Conservation (phyloP, 768 basidiomycete species). For the Pisolithus microcarpus region DNA sequence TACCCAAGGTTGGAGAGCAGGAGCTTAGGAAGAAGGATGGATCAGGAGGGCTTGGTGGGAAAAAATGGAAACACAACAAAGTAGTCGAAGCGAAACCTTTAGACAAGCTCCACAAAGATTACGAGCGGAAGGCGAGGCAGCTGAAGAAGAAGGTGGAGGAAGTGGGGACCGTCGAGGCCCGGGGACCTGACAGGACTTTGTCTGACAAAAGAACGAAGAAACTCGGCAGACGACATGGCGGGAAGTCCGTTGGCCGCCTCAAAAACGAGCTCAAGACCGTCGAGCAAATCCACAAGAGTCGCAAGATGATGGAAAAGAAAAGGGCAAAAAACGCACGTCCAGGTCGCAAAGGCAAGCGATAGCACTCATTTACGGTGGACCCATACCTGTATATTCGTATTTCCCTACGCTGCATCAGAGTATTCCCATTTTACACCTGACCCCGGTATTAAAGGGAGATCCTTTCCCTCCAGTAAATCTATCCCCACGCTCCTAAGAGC, state of each 20-base stretch:
- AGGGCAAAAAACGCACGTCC: slow-evolving; percentile 80
- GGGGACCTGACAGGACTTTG: slow-evolving; percentile 14
- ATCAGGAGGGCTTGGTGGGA: slow-evolving; percentile 35
- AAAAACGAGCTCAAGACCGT: slow-evolving; percentile 81
- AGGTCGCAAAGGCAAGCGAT: slow-evolving; percentile 29
- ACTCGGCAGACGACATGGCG: slow-evolving; percentile 41
- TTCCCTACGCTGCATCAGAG: slow-evolving; percentile 32
- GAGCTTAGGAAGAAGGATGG: slow-evolving; percentile 43
- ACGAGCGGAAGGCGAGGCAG: slow-evolving; percentile 66
- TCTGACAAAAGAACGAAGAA: slow-evolving; percentile 29
- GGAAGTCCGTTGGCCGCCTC: slow-evolving; percentile 55
- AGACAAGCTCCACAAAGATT: slow-evolving; percentile 64
- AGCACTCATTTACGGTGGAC: slow-evolving; percentile 3
- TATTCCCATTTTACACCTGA: slow-evolving; percentile 80
- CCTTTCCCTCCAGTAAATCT: slow-evolving; percentile 58
- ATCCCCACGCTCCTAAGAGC: slow-evolving; percentile 79
- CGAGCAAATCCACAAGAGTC: slow-evolving; percentile 78
- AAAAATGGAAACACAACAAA: slow-evolving; percentile 70
- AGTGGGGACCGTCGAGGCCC: slow-evolving; percentile 18
- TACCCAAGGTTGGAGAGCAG: slow-evolving; percentile 79
- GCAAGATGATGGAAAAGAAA: slow-evolving; percentile 57
- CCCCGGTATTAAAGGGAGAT: slow-evolving; percentile 48
- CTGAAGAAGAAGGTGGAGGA: slow-evolving; percentile 48
- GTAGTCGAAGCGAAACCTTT: slow-evolving; percentile 61
- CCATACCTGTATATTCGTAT: slow-evolving; percentile 1